These are phyloP conservation scores for Lophium mytilinum DNA, from an alignment of 495 filamentous ascomycete species.

Conservation along the genomic window DNA sequence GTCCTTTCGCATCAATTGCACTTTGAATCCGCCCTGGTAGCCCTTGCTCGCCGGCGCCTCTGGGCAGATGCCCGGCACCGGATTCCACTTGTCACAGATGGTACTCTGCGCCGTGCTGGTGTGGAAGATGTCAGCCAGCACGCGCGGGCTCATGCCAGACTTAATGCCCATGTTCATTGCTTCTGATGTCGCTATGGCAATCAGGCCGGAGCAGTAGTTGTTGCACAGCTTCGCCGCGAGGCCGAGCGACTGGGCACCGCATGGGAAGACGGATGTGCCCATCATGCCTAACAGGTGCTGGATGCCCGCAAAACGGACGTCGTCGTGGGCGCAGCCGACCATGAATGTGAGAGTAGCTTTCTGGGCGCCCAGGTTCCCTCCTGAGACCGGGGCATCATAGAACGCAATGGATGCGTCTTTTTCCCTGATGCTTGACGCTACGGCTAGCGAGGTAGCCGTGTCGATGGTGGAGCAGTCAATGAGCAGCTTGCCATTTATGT, in stretches of 20 bases:
- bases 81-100: conserved; percentile 43
- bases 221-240: conserved; percentile 49
- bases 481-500: conserved; percentile 30
- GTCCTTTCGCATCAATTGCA: conserved; percentile 49
- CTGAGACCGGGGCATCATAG: conserved; percentile 41
- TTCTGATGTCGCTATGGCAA: conserved; percentile 46
- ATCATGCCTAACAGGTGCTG: conserved; percentile 35
- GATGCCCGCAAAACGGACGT: conserved; percentile 30
- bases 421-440: conserved; percentile 30
- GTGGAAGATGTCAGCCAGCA: conserved; percentile 42
- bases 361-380: conserved; percentile 41
- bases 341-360: conserved; percentile 44
- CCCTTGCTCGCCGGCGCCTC: conserved; percentile 41
- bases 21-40: conserved; percentile 45
- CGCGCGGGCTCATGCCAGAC: conserved; percentile 42
- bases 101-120: conserved; percentile 45
- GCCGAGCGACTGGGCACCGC: conserved; percentile 43
- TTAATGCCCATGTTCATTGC: conserved; percentile 49
- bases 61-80: conserved; percentile 43
- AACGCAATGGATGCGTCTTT: conserved; percentile 31
- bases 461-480: conserved; percentile 44
- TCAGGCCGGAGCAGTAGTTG: conserved; percentile 47
- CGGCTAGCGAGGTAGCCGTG: conserved; percentile 33
- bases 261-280: conserved; percentile 43
- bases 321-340: conserved; percentile 35